phyloP scores from a whole-genome alignment of 1,284 basidiomycete genomes.

The Fomes fomentarius region DNA sequence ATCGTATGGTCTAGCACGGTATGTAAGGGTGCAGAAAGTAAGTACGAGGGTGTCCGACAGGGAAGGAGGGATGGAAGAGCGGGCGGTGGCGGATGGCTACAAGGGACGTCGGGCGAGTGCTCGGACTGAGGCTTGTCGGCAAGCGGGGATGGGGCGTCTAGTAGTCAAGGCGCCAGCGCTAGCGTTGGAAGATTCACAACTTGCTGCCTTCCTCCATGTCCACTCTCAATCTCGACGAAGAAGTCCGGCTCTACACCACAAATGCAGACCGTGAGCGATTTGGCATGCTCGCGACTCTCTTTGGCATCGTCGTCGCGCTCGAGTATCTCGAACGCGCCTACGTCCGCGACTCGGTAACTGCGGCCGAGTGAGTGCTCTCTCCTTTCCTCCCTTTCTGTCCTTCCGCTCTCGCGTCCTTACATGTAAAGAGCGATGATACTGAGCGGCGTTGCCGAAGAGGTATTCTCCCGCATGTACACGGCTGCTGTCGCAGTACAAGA shows the following conservation, averaged over 20 bases:
- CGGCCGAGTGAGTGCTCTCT: conserved; percentile 78
- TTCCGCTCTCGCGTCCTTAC: background rate
- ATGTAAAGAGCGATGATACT: background rate
- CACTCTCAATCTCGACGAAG: conserved; percentile 79
- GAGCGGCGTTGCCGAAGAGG: conserved; percentile 55
- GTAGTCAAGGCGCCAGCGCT: too few relatives aligned
- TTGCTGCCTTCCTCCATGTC: conserved; percentile 30
- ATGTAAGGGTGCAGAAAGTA: too few relatives aligned
- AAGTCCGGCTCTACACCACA: conserved; percentile 86
- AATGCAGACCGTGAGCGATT: conserved; percentile 91
- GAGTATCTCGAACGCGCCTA: conserved; percentile 97
- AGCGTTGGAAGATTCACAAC: too few relatives aligned
- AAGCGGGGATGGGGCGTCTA: too few relatives aligned
- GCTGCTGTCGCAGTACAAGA: conserved; percentile 95
- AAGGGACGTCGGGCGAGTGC: too few relatives aligned
- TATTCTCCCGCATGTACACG: conserved; percentile 96
- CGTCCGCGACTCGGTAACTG: conserved; percentile 89
- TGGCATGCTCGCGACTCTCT: conserved; percentile 89
- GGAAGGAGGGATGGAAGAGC: too few relatives aligned
- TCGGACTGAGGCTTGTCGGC: too few relatives aligned
- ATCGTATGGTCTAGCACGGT: too few relatives aligned
- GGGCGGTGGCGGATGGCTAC: too few relatives aligned
- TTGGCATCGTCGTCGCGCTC: conserved; percentile 88
- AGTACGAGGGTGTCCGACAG: too few relatives aligned
- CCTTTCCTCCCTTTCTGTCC: background rate